Evolutionary conservation across 108 stramenopile genomes (phyloP).

Genomic region (Cyclostephanos tholiformis): DNA sequence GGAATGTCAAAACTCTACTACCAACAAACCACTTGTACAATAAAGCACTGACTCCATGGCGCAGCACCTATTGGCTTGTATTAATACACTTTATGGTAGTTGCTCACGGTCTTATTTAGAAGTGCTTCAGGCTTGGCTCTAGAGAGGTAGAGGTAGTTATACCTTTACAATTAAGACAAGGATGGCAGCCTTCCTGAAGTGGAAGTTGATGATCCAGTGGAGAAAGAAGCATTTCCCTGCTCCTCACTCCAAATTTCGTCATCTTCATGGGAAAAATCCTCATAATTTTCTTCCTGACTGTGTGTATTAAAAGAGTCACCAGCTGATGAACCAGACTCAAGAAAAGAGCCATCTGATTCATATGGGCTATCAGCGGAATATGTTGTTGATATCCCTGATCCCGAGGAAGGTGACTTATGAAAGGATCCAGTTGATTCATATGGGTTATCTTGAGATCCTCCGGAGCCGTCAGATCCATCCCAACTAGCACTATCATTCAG

Average conservation of each 20-base stretch:
- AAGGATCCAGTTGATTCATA: slow-evolving; percentile 20
- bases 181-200: slow-evolving; percentile 9
- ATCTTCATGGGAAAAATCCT: not conserved
- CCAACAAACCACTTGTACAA: too few species aligned
- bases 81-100: too few species aligned
- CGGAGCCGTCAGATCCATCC: slow-evolving; percentile 10
- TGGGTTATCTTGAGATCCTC: slow-evolving; percentile 16
- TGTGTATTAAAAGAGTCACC: not conserved
- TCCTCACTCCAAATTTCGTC: not conserved
- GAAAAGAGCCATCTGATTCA: not conserved
- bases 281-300: slow-evolving; percentile 2
- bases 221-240: slow-evolving; percentile 4
- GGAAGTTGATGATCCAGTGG: slow-evolving; percentile 6
- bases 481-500: not conserved
- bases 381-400: slow-evolving; percentile 11
- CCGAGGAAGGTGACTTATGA: slow-evolving; percentile 16
- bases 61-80: too few species aligned
- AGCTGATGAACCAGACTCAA: slow-evolving; percentile 2
- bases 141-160: too few species aligned
- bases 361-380: slow-evolving; percentile 6
- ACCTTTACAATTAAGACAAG: not conserved
- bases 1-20: too few species aligned
- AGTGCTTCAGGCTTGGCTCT: too few species aligned
- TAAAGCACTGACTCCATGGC: too few species aligned
- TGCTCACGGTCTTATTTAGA: too few species aligned